Base-by-base conservation (phyloP, 2,329 filamentous ascomycete genomes). In the Colletotrichum karsti region DNA sequence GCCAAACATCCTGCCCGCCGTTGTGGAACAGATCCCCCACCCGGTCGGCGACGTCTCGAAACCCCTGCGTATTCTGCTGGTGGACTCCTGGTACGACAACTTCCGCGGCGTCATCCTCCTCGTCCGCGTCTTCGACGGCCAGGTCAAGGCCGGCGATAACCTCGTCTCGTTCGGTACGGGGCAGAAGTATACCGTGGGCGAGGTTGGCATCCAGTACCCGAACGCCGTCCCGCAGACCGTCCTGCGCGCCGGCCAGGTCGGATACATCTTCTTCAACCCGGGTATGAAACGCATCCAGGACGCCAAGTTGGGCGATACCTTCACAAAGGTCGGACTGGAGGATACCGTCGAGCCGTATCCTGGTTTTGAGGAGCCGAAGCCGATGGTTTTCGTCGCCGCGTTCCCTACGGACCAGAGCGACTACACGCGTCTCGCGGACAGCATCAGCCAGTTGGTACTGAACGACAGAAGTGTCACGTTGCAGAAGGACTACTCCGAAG, bases 1-100 rank as follows among this genome's bases (percentile, higher is more conserved):
- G 6, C 88, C 90, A 30, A 85, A 89, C n/a, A 84, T 99, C 5
- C 82, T 99, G 42, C 95, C 96, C 0, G 90, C 90, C 12, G 94
- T 98, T 9, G 90, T 99, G 41, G 92, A 97, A 72, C 86, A 91
- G 67, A 92, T 99, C 4, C 95, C 96, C 20, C 88, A 90, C 42
- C 96, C 96, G 0, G 80, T 88, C 1, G 96, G 96, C 5, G 90
- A 96, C 73, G 81, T 86, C 59, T 85, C 81, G 15, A 92, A 91
- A 73, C 93, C 94, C 2, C 80, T 98, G 63, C 91, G 93, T 67
- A 87, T 98, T 81, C 84, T 99, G 53, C 89, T 99, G 13, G 94
- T 99, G 28, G 96, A 99, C 80, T 98, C 95, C 22, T 99, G 96
- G 96, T 99, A 99, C 78, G 95, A 97, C 76, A 95, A 92, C 69